Conservation (phyloP, 1,284 basidiomycete genomes). For the Puccinia sorghi region DNA sequence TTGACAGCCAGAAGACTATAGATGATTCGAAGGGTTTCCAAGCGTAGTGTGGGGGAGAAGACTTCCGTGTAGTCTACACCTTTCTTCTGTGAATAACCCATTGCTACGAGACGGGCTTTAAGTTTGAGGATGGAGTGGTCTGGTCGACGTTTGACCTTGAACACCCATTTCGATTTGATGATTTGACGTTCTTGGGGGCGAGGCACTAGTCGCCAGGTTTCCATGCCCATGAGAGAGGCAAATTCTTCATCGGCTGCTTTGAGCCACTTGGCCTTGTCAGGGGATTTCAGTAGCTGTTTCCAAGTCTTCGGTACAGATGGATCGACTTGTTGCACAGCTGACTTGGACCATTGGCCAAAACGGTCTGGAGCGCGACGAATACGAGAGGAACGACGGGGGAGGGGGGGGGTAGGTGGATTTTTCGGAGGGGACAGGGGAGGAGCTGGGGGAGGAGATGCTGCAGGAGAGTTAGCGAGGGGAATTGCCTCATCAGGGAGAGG, state of each 20-base stretch:
- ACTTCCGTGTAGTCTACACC: conserved; percentile 51
- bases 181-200: background rate
- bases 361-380: no score
- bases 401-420: no score
- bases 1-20: background rate
- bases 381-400: no score
- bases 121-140: background rate
- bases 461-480: no score
- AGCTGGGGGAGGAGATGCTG: no score
- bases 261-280: background rate
- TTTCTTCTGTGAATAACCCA: background rate
- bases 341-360: background rate
- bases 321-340: background rate
- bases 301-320: background rate
- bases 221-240: background rate
- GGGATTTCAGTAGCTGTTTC: background rate
- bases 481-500: no score
- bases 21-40: no score
- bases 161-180: conserved; percentile 19
- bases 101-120: background rate
- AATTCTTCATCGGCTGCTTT: no score
- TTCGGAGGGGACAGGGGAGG: no score
- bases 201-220: background rate
- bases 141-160: background rate
- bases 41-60: background rate